These are phyloP conservation scores for Cutaneotrichosporon mucoides DNA, from an alignment of 1,284 basidiomycete genomes.

Conservation along the genomic window DNA sequence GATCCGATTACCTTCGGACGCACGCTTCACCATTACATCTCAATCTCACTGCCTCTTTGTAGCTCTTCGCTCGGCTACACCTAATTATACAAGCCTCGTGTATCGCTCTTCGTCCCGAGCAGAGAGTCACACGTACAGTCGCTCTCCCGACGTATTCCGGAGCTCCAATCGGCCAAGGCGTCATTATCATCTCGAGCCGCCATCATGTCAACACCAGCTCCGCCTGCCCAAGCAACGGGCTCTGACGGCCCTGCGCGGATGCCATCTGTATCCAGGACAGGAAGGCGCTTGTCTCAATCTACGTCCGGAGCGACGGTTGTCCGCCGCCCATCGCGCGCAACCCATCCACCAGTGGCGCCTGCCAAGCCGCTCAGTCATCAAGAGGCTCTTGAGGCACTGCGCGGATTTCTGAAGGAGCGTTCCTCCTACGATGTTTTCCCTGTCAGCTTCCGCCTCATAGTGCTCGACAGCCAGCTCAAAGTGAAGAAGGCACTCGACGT, in stretches of 20 bases:
- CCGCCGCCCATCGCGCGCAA: conserved; percentile 39
- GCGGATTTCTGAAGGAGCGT: conserved; percentile 75
- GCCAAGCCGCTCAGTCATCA: conserved; percentile 55
- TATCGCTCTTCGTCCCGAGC: no score
- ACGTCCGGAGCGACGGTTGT: conserved; percentile 17
- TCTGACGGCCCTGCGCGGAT: conserved; percentile 7
- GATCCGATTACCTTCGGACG: no score
- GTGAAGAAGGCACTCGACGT: conserved; percentile 90
- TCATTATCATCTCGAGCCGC: background rate
- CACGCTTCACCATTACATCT: no score
- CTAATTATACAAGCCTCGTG: no score
- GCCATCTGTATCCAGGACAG: conserved; percentile 16
- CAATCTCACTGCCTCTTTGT: no score
- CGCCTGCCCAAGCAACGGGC: background rate
- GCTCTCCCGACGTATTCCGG: no score
- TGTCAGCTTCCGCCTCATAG: conserved; percentile 91
- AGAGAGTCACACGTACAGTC: no score
- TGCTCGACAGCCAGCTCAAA: conserved; percentile 89
- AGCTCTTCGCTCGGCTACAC: no score
- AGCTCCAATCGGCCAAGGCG: no score
- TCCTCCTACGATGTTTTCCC: conserved; percentile 94
- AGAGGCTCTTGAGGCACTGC: conserved; percentile 69
- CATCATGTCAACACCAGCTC: conserved; percentile 8
- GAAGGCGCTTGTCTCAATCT: conserved; percentile 17
- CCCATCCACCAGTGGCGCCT: conserved; percentile 35